Evolutionary conservation across 2,329 filamentous ascomycete genomes (phyloP).

Genomic region (Seiridium unicorne): DNA sequence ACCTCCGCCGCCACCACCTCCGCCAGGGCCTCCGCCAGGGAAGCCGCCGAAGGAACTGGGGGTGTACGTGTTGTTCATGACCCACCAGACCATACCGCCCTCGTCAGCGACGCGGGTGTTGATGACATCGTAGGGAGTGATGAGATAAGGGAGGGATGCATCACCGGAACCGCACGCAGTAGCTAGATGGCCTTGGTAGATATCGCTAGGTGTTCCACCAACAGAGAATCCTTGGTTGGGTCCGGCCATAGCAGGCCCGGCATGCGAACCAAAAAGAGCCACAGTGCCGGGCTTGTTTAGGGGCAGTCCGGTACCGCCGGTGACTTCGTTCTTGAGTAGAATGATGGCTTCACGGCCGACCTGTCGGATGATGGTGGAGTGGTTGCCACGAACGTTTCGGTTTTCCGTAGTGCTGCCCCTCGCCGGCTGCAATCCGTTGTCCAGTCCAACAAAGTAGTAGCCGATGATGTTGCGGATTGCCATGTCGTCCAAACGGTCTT

Average conservation of each 20-base stretch:
- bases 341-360: conserved; percentile 50
- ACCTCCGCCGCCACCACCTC: background rate
- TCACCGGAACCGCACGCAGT: conserved; percentile 56
- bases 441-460: conserved; percentile 13
- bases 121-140: conserved; percentile 52
- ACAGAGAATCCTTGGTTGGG: no score
- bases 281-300: conserved; percentile 41
- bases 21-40: background rate
- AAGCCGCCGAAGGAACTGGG: background rate
- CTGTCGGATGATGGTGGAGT: conserved; percentile 11
- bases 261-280: conserved; percentile 41
- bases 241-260: no score
- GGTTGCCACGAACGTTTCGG: conserved; percentile 14
- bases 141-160: conserved; percentile 49
- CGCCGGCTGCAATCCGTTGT: background rate
- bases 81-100: conserved; percentile 38
- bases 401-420: background rate
- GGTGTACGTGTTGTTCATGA: conserved; percentile 35
- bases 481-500: no score
- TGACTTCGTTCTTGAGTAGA: conserved; percentile 57
- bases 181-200: conserved; percentile 32
- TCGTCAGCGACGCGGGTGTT: conserved; percentile 40
- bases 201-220: background rate
- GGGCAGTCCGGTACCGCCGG: conserved; percentile 50
- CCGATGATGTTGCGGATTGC: conserved; percentile 11